Evolutionary conservation across 768 basidiomycete species (phyloP), one percentile per base, ranked within the genome.

Genomic region (Tephrocybe sp.): DNA sequence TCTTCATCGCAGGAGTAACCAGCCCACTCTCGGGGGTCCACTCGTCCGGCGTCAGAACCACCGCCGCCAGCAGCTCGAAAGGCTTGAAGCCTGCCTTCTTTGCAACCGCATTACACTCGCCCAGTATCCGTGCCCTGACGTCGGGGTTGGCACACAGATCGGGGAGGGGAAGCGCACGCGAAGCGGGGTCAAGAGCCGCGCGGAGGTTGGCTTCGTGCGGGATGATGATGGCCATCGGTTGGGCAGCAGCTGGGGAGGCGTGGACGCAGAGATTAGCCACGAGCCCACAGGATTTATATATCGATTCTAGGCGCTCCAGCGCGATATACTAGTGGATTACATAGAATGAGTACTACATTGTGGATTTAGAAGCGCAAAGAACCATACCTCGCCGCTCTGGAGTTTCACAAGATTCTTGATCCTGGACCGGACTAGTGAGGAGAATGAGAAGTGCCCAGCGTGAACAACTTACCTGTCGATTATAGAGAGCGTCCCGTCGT

Each of bases 1-100:
- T 76, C 79, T 96, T 94, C 77, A 92, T 89, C 49, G 92, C 92
- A n/a, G 92, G 88, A 0, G 92, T 95, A 46, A 92, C 78, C 27
- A 94, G 70, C 46, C 90, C 93, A 55, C 66, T 89, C 72, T 91
- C 86, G 0, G 92, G 87, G 7, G 91, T 94, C 93, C 93, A 95
- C 69, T 94, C 92, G 11, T 94, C 87, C 16, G 83, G 60, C 3
- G 85, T 86, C 59, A 96, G 64, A 19, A 96, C 74, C 15, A 93
- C 86, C 12, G 73, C 83, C 60, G 84, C 79, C 18, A 94, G 70
- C 49, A 82, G 68, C 72, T 96, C 92, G 72, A 89, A 82, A 46
- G 76, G 57, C 70, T 87, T 90, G 65, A 96, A 86, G 2, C 84
- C 84, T 44, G 77, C 83, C 78, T 87, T 92, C 82, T 87, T 91